Conservation (phyloP, 2,329 filamentous ascomycete species). For the Colletotrichum tropicale region DNA sequence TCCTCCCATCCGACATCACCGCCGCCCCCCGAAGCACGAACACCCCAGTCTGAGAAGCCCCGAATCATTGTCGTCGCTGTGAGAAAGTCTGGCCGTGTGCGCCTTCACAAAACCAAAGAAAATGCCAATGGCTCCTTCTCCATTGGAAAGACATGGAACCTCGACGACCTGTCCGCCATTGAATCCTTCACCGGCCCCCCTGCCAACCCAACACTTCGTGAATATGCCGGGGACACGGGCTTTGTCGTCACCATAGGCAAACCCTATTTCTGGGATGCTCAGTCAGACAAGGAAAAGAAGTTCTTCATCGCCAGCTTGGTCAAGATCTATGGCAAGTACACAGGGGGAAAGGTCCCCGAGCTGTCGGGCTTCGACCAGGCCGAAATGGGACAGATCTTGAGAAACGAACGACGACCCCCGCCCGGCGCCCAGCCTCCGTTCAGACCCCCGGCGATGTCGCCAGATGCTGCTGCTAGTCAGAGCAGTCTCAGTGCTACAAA, state of each 20-base stretch:
- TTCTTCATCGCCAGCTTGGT: constrained; percentile 97
- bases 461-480: constrained; percentile 22
- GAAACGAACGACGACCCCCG: constrained; percentile 51
- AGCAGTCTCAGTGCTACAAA: constrained; percentile 21
- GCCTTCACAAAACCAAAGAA: constrained; percentile 96
- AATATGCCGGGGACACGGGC: constrained; percentile 83
- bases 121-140: constrained; percentile 94
- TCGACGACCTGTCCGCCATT: constrained; percentile 83
- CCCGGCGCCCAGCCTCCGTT: constrained; percentile 14
- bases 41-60: constrained; percentile 79
- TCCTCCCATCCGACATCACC: constrained; percentile 81
- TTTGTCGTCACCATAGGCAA: constrained; percentile 91
- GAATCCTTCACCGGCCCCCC: constrained; percentile 77
- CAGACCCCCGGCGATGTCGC: constrained; percentile 3
- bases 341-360: constrained; percentile 80
- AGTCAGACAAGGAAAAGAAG: constrained; percentile 94
- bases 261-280: constrained; percentile 96
- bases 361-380: constrained; percentile 82
- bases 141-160: constrained; percentile 97
- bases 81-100: constrained; percentile 87
- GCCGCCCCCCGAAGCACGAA: constrained; percentile 77
- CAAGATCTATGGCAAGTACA: constrained; percentile 97
- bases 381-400: constrained; percentile 78
- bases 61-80: constrained; percentile 94
- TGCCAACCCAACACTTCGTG: constrained; percentile 62